Evolutionary conservation across 768 basidiomycete genomes (phyloP).

Genomic region (Lentinula guzmanii): DNA sequence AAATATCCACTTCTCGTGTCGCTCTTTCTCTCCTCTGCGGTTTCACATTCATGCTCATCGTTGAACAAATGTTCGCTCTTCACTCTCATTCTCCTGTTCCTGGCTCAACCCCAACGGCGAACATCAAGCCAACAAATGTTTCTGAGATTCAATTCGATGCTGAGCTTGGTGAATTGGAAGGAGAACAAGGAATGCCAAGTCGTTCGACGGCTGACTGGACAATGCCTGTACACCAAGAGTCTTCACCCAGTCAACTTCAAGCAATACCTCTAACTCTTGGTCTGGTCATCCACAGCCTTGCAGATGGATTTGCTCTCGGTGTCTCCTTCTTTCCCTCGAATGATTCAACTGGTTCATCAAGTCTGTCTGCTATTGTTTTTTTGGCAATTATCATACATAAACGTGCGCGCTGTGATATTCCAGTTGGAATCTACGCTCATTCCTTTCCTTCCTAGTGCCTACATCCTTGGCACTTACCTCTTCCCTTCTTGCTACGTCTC

Average conservation of each 20-base stretch:
- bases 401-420: slow-evolving; percentile 31
- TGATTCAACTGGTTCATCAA: slow-evolving; percentile 21
- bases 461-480: slow-evolving; percentile 87
- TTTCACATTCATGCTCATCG: slow-evolving; percentile 55
- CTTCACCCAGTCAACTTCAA: slow-evolving; percentile 19
- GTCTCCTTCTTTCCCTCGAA: slow-evolving; percentile 44
- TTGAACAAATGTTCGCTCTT: slow-evolving; percentile 57
- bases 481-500: slow-evolving; percentile 71
- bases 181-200: slow-evolving; percentile 25
- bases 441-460: slow-evolving; percentile 51
- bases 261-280: slow-evolving; percentile 80
- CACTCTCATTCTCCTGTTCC: slow-evolving; percentile 33
- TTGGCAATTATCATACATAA: slow-evolving; percentile 91
- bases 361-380: slow-evolving; percentile 80
- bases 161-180: slow-evolving; percentile 54
- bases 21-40: slow-evolving; percentile 62
- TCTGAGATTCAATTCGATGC: slow-evolving; percentile 52
- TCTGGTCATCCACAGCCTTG: slow-evolving; percentile 79
- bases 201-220: neutral
- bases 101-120: slow-evolving; percentile 8
- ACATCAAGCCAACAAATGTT: neutral
- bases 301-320: slow-evolving; percentile 91
- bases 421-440: neutral
- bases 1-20: slow-evolving; percentile 46
- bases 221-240: neutral